Evolutionary conservation across 768 basidiomycete species (phyloP), one percentile per base, ranked within the genome.

Genomic region (Gymnopilus dilepis): DNA sequence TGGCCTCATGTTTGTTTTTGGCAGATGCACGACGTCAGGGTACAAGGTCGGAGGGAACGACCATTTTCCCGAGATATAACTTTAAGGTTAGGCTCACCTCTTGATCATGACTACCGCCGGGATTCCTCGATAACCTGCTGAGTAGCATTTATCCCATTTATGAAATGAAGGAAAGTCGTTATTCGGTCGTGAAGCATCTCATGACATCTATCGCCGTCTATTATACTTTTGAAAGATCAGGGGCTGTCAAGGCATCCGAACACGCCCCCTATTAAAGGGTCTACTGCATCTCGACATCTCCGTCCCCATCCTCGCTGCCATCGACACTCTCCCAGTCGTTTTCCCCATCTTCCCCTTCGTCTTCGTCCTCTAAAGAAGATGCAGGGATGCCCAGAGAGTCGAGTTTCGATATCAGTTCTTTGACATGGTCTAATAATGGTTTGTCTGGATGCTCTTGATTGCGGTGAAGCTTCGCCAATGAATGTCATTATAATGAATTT

Each of bases 401-500:
- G 59, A 96, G 69, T 62, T 86, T 86, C 6, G 74, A 74, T 55
- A 94, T 82, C 47, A 97, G 82, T 65, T 95, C 95, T 52, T 82
- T 75, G 26, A 83, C 85, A 71, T 97, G 95, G 34, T 86, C 86
- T 2, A 93, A 79, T 54, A 97, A 73, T 19, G 90, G 92, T 60
- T 78, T 76, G 71, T 97, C 95, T 3, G 88, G 84, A 72, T 95
- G 86, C 24, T 86, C 85, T 66, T 94, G 86, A 41, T 82, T 86
- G 45, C 77, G 73, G 64, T 94, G 91, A 34, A 95, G 74, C 91
- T 94, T 66, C 34, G 48, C 31, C 40, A 31, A 33, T 48, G 42
- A 69, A 38, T 24, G 13, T 57, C 37, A 63, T 34, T 22, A 37
- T 24, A 30, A 21, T 54, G 17, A 47, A 45, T 22, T 43, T 52